Conservation (phyloP, 352 stramenopile genomes). For the Phytopythium sindhum region DNA sequence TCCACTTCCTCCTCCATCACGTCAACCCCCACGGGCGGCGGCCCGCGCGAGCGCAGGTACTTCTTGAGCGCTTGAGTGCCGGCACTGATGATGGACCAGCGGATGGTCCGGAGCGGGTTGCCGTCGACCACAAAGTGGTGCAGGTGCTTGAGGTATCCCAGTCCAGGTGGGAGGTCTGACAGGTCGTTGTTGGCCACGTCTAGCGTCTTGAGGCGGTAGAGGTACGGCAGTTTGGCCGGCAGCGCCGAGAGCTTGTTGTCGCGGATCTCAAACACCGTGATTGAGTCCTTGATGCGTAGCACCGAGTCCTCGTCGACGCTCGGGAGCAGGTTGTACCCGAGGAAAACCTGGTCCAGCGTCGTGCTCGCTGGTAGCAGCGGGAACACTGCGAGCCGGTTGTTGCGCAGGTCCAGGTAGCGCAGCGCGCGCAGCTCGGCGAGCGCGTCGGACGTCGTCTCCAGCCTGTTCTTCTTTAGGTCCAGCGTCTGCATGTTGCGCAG, state of each 20-base stretch:
- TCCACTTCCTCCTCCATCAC: constrained; percentile 74
- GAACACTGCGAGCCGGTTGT: constrained; percentile 67
- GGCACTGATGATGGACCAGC: constrained; percentile 52
- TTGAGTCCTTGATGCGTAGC: constrained; percentile 52
- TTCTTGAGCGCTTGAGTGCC: constrained; percentile 82
- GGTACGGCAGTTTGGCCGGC: constrained; percentile 46
- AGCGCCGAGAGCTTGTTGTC: constrained; percentile 76
- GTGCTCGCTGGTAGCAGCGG: constrained; percentile 54
- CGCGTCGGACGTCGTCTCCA: constrained; percentile 42
- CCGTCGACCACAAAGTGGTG: constrained; percentile 76
- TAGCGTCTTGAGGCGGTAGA: constrained; percentile 74
- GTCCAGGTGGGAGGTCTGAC: constrained; percentile 62
- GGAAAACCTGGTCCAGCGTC: constrained; percentile 66
- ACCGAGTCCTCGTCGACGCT: constrained; percentile 58
- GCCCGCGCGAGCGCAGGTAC: constrained; percentile 67
- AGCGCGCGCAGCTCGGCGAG: constrained; percentile 39
- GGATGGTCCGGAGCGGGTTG: constrained; percentile 73
- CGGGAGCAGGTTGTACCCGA: constrained; percentile 71
- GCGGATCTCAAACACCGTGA: constrained; percentile 74
- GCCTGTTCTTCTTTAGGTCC: constrained; percentile 75
- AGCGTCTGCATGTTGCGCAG: constrained; percentile 60
- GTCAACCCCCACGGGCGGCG: constrained; percentile 47
- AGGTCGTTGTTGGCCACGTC: constrained; percentile 83
- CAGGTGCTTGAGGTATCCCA: constrained; percentile 76
- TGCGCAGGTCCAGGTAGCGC: constrained; percentile 70